Evolutionary conservation across 805 yeast genomes (phyloP), one percentile per base, ranked within the genome.

Genomic region (Candida takata): DNA sequence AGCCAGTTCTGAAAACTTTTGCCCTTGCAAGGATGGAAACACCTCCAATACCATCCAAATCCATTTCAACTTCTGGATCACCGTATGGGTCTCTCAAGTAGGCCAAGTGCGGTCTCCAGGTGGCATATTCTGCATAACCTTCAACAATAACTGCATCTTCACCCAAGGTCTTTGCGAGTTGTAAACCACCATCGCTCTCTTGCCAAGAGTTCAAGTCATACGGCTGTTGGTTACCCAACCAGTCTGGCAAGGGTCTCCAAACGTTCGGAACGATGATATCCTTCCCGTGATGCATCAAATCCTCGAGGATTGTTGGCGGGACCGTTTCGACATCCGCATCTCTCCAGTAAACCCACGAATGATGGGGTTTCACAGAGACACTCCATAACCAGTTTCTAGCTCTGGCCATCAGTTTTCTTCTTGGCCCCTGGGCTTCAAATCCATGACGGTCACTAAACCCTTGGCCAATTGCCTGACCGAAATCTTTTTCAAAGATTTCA

Each of bases 71-170:
- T 55, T 84, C 90, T 12, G 94, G 90, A 59, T 87, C 92, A 17
- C 97, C 98, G 53, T 84, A 79, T 5, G 96, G 95, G 52, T 90
- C 97, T 49, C 97, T 70, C 56, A 90, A 70, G 55, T 92, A 90
- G 1, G 97, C 97, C 49, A 90, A 69, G 63, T 90, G 97, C 3
- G 97, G 95, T 61, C 98, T 73, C 97, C 97, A 90, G 3, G 98
- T 90, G 31, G 95, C 95, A 58, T 86, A 92, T 62, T 90, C 98
- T 14, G 84, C 92, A 57, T 87, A 87, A 14, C 98, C 98, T 64
- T 90, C 98, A 10, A 90, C 98, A 40, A 90, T 88, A 38, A 92
- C 95, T 1, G 95, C 95, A 62, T 92, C 95, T 57, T 90, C 97
- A 54, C 81, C 88, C 35, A 90, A 67, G 8, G 70, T 61, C 31